A percentile compares a stretch with the other conserved stretches of the same genome.
These are phyloP conservation scores for Debaryomycetaceae sp. DNA, from an alignment of 1,139 yeast genomes.

Conservation along the genomic window DNA sequence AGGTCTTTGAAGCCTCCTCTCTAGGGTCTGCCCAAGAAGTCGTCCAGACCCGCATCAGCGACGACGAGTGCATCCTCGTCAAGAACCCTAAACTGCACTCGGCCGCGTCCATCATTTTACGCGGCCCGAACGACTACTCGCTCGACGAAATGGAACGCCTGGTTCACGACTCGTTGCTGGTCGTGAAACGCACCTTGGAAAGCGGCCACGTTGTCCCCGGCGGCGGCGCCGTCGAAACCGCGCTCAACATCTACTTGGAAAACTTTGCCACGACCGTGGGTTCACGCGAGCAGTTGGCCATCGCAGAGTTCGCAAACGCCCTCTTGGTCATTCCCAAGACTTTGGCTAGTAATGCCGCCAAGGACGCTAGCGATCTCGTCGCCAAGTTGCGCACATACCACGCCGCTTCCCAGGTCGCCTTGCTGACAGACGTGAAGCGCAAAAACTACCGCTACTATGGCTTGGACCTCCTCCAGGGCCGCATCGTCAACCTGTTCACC, in stretches of 20 bases:
- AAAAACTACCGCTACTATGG: slow-evolving; percentile 86
- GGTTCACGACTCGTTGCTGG: slow-evolving; percentile 86
- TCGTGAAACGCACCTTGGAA: slow-evolving; percentile 92
- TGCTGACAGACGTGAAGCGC: slow-evolving; percentile 71
- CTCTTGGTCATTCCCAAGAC: slow-evolving; percentile 92
- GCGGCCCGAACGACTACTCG: slow-evolving; percentile 95
- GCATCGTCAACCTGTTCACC: slow-evolving; percentile 73
- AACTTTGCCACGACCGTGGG: slow-evolving; percentile 97
- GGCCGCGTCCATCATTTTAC: slow-evolving; percentile 79
- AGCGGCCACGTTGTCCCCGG: slow-evolving; percentile 95
- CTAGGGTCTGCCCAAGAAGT: slow-evolving; percentile 92
- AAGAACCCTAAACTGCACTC: slow-evolving; percentile 93
- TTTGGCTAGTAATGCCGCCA: slow-evolving; percentile 93
- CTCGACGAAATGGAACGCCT: slow-evolving; percentile 98
- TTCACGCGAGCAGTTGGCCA: slow-evolving; percentile 94
- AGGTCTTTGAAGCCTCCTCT: slow-evolving; percentile 79
- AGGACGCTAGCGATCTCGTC: slow-evolving; percentile 88
- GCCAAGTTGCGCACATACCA: slow-evolving; percentile 95
- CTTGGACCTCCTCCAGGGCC: slow-evolving; percentile 82
- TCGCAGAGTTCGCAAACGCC: slow-evolving; percentile 93
- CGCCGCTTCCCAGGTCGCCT: slow-evolving; percentile 86
- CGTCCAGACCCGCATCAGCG: slow-evolving; percentile 81
- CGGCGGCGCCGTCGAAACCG: slow-evolving; percentile 98
- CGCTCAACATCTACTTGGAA: slow-evolving; percentile 87
- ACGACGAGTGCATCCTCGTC: slow-evolving; percentile 92